Evolutionary conservation across 1,284 basidiomycete species (phyloP).

Genomic region (Gastroboletus turbinatus): DNA sequence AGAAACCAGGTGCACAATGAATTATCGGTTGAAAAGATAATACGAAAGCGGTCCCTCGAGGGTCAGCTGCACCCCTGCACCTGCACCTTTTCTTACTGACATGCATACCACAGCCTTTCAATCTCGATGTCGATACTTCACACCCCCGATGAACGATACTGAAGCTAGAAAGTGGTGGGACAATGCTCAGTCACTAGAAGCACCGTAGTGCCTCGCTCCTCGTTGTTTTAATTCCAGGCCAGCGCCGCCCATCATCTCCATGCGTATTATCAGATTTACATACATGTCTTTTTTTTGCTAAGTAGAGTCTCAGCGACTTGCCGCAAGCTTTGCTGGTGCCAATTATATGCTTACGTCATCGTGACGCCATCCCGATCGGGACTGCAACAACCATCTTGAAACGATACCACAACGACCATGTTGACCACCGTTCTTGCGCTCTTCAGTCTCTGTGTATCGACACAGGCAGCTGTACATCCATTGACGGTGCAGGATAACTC

Average conservation of each 20-base stretch:
- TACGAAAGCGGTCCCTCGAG: conserved; percentile 75
- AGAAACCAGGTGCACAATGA: conserved; percentile 80
- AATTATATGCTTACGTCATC: conserved; percentile 26
- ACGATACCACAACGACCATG: conserved; percentile 28
- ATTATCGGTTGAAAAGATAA: conserved; percentile 75
- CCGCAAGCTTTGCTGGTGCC: conserved; percentile 1
- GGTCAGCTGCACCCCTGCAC: conserved; percentile 47
- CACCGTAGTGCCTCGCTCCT: conserved; percentile 32
- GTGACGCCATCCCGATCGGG: conserved; percentile 24
- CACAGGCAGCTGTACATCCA: conserved; percentile 18
- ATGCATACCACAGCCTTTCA: conserved; percentile 62
- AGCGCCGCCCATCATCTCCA: conserved; percentile 12
- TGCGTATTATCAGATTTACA: conserved; percentile 14
- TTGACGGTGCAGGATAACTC: conserved; percentile 31
- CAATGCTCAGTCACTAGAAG: conserved; percentile 37
- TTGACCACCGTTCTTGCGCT: conserved; percentile 19
- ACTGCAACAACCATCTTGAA: conserved; percentile 5
- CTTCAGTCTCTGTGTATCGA: conserved; percentile 14
- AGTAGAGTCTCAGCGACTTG: conserved; percentile 3
- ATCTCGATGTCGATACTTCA: conserved; percentile 81
- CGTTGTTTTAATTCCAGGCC: conserved; percentile 31
- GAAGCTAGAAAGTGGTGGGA: conserved; percentile 77
- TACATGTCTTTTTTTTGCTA: conserved; percentile 11
- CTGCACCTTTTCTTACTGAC: conserved; percentile 18
- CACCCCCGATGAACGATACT: conserved; percentile 59